Base-by-base conservation (phyloP, 2,329 filamentous ascomycete genomes). In the Harringtonia aguacate region DNA sequence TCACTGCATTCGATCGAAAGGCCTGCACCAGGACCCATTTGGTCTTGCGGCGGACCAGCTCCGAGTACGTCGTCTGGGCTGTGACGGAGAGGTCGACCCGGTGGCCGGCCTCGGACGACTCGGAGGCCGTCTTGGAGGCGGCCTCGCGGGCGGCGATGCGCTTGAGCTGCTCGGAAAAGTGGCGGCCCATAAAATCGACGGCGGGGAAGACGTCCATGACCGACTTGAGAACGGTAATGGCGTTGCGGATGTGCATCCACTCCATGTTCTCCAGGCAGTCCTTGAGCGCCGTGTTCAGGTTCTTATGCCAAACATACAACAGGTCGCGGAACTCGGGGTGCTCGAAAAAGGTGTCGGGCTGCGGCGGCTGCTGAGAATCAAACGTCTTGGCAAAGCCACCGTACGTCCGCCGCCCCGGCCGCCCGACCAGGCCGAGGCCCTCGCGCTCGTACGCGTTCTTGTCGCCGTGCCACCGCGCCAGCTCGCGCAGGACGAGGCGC, bases 171-270 rank as follows among this genome's bases (percentile, higher is more conserved):
- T 73, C 68, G 28, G 75, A 71, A 48, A 82, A 79, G 52, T 76
- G 73, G 33, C 69, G 71, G 29, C 86, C 92, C 73, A 94, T 90
- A 61, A 87, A 92, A 56, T 94, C 87, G 46, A 97, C 78, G 15
- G 81, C 83, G 4, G 92, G 94, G 70, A 95, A 98, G 55, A 80
- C 75, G 41, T 87, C 79, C 21, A 86, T 75, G 39, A 95, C 73
- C 12, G 78, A 75, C 58, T 92, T 94, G 47, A 98, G 70, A 4
- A 97, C 73, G 46, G 84, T 92, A 52, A 97, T 94, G 36, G 88
- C 87, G 59, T 98, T 98, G 44, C 90, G 81, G 58, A 97, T 94
- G 61, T 95, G 89, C 84, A 95, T 95, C 76, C 92, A 98, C 62
- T 97, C 90, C 28, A 77, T 80, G 24, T 83, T 82, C 17, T 79